Percentiles rank a stretch among this genome's conserved stretches.
phyloP scores from a whole-genome alignment of 768 basidiomycete species.

The Phaffia tasmanica region DNA sequence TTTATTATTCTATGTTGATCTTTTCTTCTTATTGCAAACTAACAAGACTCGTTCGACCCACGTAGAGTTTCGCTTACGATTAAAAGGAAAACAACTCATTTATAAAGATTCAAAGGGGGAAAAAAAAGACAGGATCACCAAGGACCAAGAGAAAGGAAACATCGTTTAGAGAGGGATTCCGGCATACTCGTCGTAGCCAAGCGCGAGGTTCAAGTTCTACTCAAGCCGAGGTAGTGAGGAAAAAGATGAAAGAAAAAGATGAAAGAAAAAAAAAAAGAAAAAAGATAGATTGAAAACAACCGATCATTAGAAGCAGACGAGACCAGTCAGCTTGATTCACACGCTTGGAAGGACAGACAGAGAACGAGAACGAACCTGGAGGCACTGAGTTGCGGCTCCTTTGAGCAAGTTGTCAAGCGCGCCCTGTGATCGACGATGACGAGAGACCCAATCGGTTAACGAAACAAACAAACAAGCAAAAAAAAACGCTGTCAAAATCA shows the following conservation, averaged over 20 bases:
- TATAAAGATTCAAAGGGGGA: too few relatives aligned
- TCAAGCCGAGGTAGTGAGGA: too few relatives aligned
- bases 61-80: not conserved
- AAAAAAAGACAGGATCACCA: too few relatives aligned
- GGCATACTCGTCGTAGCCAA: slow-evolving; percentile 44
- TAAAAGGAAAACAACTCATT: not conserved
- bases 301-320: not conserved
- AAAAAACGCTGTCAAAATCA: too few relatives aligned
- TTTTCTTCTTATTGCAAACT: too few relatives aligned
- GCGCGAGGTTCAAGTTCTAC: slow-evolving; percentile 78
- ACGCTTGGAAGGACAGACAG: not conserved
- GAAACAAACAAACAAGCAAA: slow-evolving; percentile 2
- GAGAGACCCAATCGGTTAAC: not conserved
- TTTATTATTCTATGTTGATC: too few relatives aligned
- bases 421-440: slow-evolving; percentile 46
- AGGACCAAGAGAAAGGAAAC: too few relatives aligned
- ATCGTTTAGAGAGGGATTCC: slow-evolving; percentile 22
- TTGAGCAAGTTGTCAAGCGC: slow-evolving; percentile 94
- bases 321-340: too few relatives aligned
- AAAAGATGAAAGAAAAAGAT: not conserved
- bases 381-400: slow-evolving; percentile 96
- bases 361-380: slow-evolving; percentile 56
- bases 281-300: slow-evolving; percentile 5
- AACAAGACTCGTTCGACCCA: too few relatives aligned
- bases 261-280: slow-evolving; percentile 5